Evolutionary conservation across 139 green algal species (phyloP).

Genomic region (Raphidocelis subcapitata): DNA sequence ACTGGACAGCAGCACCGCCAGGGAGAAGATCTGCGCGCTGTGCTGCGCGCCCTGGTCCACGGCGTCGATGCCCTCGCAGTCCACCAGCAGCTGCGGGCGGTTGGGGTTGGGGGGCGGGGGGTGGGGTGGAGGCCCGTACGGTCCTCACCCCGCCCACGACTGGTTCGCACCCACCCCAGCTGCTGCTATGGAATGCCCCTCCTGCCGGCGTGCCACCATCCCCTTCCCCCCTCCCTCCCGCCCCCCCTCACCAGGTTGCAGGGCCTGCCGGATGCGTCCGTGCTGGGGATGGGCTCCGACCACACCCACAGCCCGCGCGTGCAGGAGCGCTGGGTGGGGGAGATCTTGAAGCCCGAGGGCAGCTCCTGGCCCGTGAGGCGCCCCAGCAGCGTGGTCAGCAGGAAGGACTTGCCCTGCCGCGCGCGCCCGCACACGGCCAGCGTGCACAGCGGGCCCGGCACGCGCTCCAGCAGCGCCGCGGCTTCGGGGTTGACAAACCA

Average conservation of each 20-base stretch:
- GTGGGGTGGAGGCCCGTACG: too few species aligned
- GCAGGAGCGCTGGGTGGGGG: slow-evolving; percentile 82
- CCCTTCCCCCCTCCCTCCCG: too few species aligned
- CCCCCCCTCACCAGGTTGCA: slow-evolving; percentile 69
- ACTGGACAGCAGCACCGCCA: slow-evolving; percentile 89
- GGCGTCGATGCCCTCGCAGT: slow-evolving; percentile 92
- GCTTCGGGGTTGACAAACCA: slow-evolving; percentile 48
- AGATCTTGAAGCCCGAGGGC: slow-evolving; percentile 58
- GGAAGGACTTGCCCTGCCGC: slow-evolving; percentile 82
- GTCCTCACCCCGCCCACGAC: too few species aligned
- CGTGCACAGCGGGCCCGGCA: slow-evolving; percentile 69
- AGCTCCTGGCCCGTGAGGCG: slow-evolving; percentile 41
- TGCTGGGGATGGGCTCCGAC: slow-evolving; percentile 37
- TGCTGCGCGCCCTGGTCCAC: slow-evolving; percentile 83
- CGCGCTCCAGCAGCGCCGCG: slow-evolving; percentile 43
- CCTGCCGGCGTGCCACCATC: too few species aligned
- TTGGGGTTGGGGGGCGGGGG: too few species aligned
- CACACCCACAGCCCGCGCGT: slow-evolving; percentile 80
- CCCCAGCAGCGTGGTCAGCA: slow-evolving; percentile 81
- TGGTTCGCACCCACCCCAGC: too few species aligned
- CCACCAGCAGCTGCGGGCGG: slow-evolving; percentile 70
- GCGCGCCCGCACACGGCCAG: slow-evolving; percentile 79
- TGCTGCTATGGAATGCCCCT: too few species aligned
- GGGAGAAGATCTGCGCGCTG: slow-evolving; percentile 90
- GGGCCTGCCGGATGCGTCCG: slow-evolving; percentile 54